These are phyloP conservation scores for Spergularia bocconei DNA, from an alignment of 148 eudicot species.

Conservation along the genomic window DNA sequence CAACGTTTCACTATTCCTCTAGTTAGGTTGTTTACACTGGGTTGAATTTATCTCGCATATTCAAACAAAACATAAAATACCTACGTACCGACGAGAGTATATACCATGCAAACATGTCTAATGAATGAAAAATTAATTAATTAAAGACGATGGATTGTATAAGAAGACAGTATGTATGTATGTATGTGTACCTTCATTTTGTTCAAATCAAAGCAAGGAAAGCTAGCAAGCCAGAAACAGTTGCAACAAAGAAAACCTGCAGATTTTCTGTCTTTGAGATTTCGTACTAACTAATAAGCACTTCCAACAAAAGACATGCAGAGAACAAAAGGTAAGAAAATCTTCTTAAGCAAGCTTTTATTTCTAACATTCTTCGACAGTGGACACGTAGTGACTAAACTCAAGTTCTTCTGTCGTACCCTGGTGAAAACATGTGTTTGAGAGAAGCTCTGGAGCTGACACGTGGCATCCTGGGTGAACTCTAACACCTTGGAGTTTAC, in stretches of 20 bases:
- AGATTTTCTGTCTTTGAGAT: neutral
- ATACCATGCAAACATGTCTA: no score
- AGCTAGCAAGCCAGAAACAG: neutral
- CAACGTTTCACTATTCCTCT: no score
- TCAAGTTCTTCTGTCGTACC: constrained; percentile 15
- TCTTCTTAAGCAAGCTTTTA: neutral
- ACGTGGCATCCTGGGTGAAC: constrained; percentile 12
- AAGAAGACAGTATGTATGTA: no score
- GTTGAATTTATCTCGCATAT: no score
- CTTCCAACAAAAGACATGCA: neutral
- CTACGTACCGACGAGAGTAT: no score
- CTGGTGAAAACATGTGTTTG: constrained; percentile 15
- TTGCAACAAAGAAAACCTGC: neutral
- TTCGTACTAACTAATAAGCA: neutral
- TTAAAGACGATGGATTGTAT: neutral
- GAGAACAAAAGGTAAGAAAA: neutral
- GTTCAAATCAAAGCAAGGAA: neutral
- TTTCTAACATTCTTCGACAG: neutral
- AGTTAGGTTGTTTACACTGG: no score
- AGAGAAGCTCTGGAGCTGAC: neutral
- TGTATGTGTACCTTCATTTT: constrained; percentile 17
- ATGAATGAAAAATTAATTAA: no score
- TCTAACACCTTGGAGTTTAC: neutral
- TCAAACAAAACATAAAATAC: no score
- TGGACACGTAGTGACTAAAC: constrained; percentile 18